Percentiles rank a stretch among this genome's conserved stretches.
Conservation (phyloP, 2,329 filamentous ascomycete genomes). For the Alternaria tenuissima region DNA sequence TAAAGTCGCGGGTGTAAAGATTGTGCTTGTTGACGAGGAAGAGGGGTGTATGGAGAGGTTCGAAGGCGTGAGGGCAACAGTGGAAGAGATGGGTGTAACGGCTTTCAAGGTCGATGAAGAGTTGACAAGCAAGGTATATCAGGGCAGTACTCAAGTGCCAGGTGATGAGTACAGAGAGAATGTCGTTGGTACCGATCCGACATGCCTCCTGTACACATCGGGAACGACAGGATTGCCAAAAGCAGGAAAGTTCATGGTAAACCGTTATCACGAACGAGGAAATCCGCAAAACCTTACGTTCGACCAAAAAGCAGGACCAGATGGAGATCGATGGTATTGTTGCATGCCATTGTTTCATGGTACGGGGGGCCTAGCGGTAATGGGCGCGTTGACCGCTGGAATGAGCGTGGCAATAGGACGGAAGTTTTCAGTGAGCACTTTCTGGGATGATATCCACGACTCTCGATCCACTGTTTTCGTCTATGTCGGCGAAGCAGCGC, state of each 20-base stretch:
- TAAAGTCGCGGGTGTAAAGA: conserved; percentile 61
- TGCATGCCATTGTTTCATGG: conserved; percentile 82
- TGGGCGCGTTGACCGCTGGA: conserved; percentile 57
- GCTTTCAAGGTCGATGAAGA: conserved; percentile 25
- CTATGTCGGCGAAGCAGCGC: conserved; percentile 78
- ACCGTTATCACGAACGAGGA: conserved; percentile 44
- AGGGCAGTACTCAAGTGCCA: conserved; percentile 49
- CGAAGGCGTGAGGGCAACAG: conserved; percentile 17
- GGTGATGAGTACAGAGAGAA: conserved; percentile 63
- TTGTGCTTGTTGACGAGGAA: conserved; percentile 67
- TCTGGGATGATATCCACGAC: conserved; percentile 76
- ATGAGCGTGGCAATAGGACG: conserved; percentile 66
- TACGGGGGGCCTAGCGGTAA: conserved; percentile 68
- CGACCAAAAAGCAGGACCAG: conserved; percentile 47
- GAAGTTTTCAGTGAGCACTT: conserved; percentile 71
- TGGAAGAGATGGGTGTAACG: conserved; percentile 34
- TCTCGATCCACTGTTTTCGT: conserved; percentile 73
- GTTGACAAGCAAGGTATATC: conserved; percentile 31
- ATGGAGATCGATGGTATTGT: conserved; percentile 71
- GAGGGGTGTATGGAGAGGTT: conserved; percentile 33
- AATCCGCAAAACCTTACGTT: conserved; percentile 44
- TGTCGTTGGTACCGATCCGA: conserved; percentile 62
- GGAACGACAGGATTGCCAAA: conserved; percentile 80
- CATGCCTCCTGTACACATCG: conserved; percentile 74
- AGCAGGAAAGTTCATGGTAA: conserved; percentile 41